Base-by-base conservation (phyloP, 257 asterid genomes). In the Cynanchum wilfordii region DNA sequence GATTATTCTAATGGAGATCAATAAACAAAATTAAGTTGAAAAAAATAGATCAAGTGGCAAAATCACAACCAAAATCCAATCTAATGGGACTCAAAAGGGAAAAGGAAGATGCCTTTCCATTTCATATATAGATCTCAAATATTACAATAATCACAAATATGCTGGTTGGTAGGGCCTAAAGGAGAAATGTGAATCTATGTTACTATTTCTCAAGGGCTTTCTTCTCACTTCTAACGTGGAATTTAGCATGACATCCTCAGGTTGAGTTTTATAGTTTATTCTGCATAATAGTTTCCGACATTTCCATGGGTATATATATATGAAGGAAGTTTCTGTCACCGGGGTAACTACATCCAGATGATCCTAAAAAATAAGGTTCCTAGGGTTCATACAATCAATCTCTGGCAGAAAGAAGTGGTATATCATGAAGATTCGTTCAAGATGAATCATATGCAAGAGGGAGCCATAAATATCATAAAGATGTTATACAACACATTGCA, bases 401-500 rank as follows among this genome's bases (percentile, higher is more conserved):
- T 40, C 59, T n/a, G 36, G 49, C 54, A 8, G 59, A 71, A 63
- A 54, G 30, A 54, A 27, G 17, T 7, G 59, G 57, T 13, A 47
- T 13, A 47, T 19, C 62, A 62, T 12, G 27, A 29, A 27, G 54
- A 27, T 76, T 36, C 27, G 17, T 4, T 47, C 24, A 30, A 38
- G 60, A 75, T 54, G 22, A 47, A 40, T 10, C 29, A 12, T 19
- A 49, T 57, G 64, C 69, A 68, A 54, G 55, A 47, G 63, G 60
- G 17, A 22, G 20, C 52, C 25, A 16, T 50, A 13, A 11, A 27
- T 19, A 29, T 44, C 55, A 59, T n/a, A 36, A 57, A 57, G 51
- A 44, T 75, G 49, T 2, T 29, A 64, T 3, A 69, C 33, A 10
- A 60, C 16, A 15, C 7, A 44, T 38, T 11, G 49, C 66, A 52